phyloP scores from a whole-genome alignment of 129 eudicot genomes.

The Pittosporum tobira region DNA sequence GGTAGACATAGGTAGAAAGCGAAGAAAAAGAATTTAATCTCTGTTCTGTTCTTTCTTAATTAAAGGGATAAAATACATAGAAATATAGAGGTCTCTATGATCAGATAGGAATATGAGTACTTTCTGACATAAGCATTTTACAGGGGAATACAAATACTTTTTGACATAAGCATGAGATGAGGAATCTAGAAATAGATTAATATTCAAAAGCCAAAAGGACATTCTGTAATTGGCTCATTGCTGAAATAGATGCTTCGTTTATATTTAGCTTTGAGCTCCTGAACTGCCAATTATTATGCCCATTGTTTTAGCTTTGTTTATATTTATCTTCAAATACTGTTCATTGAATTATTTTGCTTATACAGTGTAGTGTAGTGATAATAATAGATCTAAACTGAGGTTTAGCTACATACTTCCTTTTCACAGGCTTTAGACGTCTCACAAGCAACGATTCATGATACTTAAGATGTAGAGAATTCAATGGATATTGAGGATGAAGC shows the following conservation, averaged over 20 bases:
- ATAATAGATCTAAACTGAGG: too few species aligned
- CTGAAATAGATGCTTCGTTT: too few species aligned
- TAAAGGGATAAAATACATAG: neutral
- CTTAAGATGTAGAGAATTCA: too few species aligned
- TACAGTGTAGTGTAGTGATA: too few species aligned
- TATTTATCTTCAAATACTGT: too few species aligned
- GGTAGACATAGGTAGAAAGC: conserved; percentile 1
- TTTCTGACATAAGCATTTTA: conserved; percentile 9
- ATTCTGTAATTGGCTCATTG: conserved; percentile 45
- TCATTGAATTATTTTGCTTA: too few species aligned
- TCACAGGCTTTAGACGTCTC: too few species aligned
- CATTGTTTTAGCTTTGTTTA: too few species aligned
- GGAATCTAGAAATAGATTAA: conserved; percentile 40
- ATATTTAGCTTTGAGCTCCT: conserved; percentile 28
- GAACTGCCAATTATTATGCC: conserved; percentile 24
- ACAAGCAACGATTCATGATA: too few species aligned
- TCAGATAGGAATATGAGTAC: conserved; percentile 16
- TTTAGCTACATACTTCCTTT: too few species aligned
- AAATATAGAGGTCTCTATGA: conserved; percentile 4
- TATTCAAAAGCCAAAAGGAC: conserved; percentile 44
- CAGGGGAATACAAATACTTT: conserved; percentile 25
- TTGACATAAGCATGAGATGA: conserved; percentile 32
- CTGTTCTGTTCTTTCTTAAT: neutral
- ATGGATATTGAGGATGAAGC: too few species aligned
- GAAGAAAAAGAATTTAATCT: neutral